Base-by-base conservation (phyloP, 2,329 filamentous ascomycete species). In the Coniella lustricola region DNA sequence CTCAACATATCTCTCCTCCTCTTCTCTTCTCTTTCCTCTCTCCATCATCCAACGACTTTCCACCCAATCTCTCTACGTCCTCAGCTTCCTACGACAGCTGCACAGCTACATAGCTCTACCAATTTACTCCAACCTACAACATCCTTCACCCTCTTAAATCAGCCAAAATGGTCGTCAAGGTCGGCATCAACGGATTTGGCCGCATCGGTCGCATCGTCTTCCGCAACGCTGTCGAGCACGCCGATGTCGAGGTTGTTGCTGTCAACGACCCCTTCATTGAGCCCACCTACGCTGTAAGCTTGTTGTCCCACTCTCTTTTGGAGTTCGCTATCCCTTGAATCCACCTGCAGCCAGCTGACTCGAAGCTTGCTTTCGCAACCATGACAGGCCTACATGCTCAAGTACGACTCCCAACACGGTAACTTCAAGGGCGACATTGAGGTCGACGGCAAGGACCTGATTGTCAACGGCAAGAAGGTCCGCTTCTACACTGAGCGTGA, bases 201-300 rank as follows among this genome's bases (percentile, higher is more conserved):
- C 90, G 93, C 75, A 98, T 98, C 75, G 93, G 93, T 67, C 87
- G 93, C 73, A 96, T 98, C 72, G 85, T 97, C 79, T 93, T 97
- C 87, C 89, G 91, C 78, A 97, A 96, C 79, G 88, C 91, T 65
- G 70, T 94, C 68, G 85, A 94, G 82, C 86, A 91, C 76, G 73
- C 79, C 64, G 86, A 94, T 53, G 87, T 97, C 68, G 81, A 95
- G 65, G 79, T 98, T 64, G 89, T 96, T 65, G 91, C 93, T 64
- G 89, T 96, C 76, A 97, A 98, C 81, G 93, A 97, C 73, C 93
- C 93, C 64, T 97, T 98, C 85, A 97, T 98, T 76, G 90, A 96
- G 76, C 82, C 87, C 65, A 77, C 90, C 73, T 97, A 97, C 76
- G 93, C 93, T 72, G 91, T 95, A 84, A 79, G 90, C 21, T 10